phyloP scores from a whole-genome alignment of 2,329 filamentous ascomycete species.

The Lecanoromycetidae sp. region DNA sequence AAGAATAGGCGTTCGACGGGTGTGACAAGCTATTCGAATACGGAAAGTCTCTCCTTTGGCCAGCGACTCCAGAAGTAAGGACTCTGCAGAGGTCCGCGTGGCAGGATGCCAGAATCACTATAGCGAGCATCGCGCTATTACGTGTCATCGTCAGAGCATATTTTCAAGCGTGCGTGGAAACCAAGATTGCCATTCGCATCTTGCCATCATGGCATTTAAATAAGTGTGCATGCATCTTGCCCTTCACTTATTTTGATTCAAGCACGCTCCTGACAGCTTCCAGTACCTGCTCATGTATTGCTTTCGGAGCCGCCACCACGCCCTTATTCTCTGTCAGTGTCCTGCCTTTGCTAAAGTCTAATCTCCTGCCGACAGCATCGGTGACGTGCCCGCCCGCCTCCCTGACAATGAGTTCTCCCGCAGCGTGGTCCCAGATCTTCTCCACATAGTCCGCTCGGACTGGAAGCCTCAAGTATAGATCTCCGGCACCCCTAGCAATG shows the following conservation, averaged over 20 bases:
- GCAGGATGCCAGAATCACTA: too few species aligned
- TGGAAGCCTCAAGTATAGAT: slow-evolving; percentile 85
- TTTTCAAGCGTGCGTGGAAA: too few species aligned
- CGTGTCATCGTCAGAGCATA: too few species aligned
- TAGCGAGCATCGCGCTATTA: too few species aligned
- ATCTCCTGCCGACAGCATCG: slow-evolving; percentile 68
- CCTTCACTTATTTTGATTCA: slow-evolving; percentile 32
- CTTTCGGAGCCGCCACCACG: slow-evolving; percentile 73
- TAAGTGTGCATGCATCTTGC: too few species aligned
- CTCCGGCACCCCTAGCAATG: slow-evolving; percentile 84
- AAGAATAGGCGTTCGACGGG: too few species aligned
- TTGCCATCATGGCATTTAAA: too few species aligned
- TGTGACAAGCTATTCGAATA: too few species aligned
- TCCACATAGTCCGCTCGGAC: slow-evolving; percentile 81
- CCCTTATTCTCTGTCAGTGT: slow-evolving; percentile 87
- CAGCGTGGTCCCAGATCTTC: slow-evolving; percentile 99
- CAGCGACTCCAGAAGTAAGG: too few species aligned
- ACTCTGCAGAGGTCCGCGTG: too few species aligned
- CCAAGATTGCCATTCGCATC: too few species aligned
- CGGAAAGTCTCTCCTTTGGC: too few species aligned
- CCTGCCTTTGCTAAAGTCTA: slow-evolving; percentile 78
- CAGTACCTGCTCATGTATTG: slow-evolving; percentile 64
- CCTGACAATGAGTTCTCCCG: slow-evolving; percentile 83
- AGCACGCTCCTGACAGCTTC: slow-evolving; percentile 73
- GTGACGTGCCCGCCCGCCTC: slow-evolving; percentile 90